Evolutionary conservation across 495 filamentous ascomycete species (phyloP).

Genomic region (Penicillium chermesinum): DNA sequence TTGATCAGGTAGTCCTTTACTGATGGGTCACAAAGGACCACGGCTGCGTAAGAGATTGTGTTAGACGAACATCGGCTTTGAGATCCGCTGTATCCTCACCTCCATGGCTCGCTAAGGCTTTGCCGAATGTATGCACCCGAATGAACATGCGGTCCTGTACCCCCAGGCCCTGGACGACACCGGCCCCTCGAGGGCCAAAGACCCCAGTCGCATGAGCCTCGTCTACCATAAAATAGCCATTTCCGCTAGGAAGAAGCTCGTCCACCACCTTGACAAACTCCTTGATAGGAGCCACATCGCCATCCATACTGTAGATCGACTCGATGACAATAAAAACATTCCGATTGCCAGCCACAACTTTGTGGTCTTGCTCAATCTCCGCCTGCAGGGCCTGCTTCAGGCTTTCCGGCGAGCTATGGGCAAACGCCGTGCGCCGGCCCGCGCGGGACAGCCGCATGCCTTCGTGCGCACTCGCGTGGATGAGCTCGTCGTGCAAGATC

Average conservation of each 20-base stretch:
- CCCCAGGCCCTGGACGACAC: conserved; percentile 61
- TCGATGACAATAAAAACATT: conserved; percentile 65
- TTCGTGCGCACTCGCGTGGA: conserved; percentile 75
- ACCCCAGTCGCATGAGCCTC: conserved; percentile 74
- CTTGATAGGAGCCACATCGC: conserved; percentile 61
- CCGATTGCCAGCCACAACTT: conserved; percentile 27
- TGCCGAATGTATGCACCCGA: conserved; percentile 71
- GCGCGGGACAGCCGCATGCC: conserved; percentile 68
- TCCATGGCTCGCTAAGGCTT: conserved; percentile 66
- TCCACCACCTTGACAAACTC: conserved; percentile 56
- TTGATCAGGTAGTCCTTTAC: conserved; percentile 42
- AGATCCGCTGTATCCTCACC: conserved; percentile 41
- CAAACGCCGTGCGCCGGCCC: conserved; percentile 44
- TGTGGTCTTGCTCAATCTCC: conserved; percentile 24
- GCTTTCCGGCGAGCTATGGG: conserved; percentile 53
- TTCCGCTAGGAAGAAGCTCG: conserved; percentile 47
- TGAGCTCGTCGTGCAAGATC: conserved; percentile 66
- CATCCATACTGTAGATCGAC: conserved; percentile 82
- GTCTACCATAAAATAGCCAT: conserved; percentile 69
- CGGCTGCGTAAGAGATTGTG: conserved; percentile 12
- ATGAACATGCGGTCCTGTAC: conserved; percentile 65
- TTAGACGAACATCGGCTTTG: neutral
- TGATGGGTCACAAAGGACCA: conserved; percentile 44
- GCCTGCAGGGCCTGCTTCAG: conserved; percentile 37
- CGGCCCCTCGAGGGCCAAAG: conserved; percentile 57